Evolutionary conservation across 169 alveolate genomes (phyloP), one percentile per base, ranked within the genome.

Genomic region (Plasmodium relictum): DNA sequence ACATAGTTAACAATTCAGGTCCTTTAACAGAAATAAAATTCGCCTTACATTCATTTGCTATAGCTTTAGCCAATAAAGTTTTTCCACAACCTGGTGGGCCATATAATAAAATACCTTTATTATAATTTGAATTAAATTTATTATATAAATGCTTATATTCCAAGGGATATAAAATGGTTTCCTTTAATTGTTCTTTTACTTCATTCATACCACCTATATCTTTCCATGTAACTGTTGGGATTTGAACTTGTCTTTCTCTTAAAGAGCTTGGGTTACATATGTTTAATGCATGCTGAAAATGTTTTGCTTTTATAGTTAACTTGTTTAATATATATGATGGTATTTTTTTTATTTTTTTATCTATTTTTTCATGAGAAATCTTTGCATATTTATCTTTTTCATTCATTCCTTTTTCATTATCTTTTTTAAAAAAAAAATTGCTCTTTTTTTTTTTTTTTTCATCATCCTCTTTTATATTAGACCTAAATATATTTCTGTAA

Each of bases 11-110:
- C 20, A 94, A 80, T 58, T 94, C 96, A 5, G 96, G 96, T 0
- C 96, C 89, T 93, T 97, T 97, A 3, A 97, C 96, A 14, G 97
- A 94, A 0, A 97, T 94, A 56, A 96, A 95, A 73, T 96, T 96
- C 3, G 97, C 95, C 12, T 95, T 93, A 74, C 96, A 96, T 85
- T 97, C 98, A 58, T 97, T 97, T 20, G 98, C 98, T 6, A 97
- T 96, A 6, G 99, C 98, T 56, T 95, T 88, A 31, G 99, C 99
- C 41, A 98, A 76, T 48, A 95, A 94, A 0, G 99, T 97, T 90
- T 98, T 98, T 3, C 99, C 99, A 91, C 99, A 98, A 6, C 99
- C 96, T 16, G 98, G 98, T 41, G 98, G 98, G 0, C 99, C 98
- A 93, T 96, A 97, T 9, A 97, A 93, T 37, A 97, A 90, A 2